Percentiles rank a stretch among this genome's conserved stretches.
Conservation (phyloP, 257 asterid genomes). For the Rubia yunnanensis region DNA sequence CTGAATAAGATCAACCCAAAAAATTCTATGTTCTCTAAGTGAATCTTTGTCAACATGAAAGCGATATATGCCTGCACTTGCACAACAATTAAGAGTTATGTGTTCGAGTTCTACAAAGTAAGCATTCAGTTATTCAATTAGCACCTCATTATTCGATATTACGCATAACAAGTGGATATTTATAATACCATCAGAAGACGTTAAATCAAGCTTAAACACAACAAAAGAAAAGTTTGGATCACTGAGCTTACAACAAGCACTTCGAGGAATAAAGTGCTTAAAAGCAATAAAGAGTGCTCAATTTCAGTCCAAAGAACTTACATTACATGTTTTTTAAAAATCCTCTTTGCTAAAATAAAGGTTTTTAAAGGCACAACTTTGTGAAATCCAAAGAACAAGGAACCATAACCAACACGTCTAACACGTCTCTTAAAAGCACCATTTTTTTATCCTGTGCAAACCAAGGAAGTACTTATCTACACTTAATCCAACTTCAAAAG, state of each 20-base stretch:
- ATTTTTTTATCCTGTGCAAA: background rate
- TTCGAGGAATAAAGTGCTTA: background rate
- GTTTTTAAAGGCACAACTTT: too few species aligned
- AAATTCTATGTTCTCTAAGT: constrained; percentile 58
- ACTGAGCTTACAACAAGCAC: background rate
- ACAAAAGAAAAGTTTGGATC: background rate
- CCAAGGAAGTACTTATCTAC: background rate
- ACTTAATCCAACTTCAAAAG: background rate
- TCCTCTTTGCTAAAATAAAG: too few species aligned
- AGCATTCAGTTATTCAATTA: background rate
- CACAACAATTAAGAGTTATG: background rate
- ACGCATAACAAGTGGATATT: too few species aligned
- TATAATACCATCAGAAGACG: background rate
- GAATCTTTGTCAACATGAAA: constrained; percentile 74
- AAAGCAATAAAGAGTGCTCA: background rate
- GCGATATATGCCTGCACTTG: constrained; percentile 53
- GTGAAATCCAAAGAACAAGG: too few species aligned
- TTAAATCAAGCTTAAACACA: background rate
- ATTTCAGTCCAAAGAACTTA: background rate
- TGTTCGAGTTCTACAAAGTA: background rate
- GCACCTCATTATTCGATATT: background rate
- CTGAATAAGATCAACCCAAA: constrained; percentile 90
- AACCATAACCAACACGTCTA: too few species aligned
- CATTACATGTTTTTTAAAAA: background rate
- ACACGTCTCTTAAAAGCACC: too few species aligned